These are phyloP conservation scores for Picochlorum sp. DNA, from an alignment of 139 green algal genomes.

Conservation along the genomic window DNA sequence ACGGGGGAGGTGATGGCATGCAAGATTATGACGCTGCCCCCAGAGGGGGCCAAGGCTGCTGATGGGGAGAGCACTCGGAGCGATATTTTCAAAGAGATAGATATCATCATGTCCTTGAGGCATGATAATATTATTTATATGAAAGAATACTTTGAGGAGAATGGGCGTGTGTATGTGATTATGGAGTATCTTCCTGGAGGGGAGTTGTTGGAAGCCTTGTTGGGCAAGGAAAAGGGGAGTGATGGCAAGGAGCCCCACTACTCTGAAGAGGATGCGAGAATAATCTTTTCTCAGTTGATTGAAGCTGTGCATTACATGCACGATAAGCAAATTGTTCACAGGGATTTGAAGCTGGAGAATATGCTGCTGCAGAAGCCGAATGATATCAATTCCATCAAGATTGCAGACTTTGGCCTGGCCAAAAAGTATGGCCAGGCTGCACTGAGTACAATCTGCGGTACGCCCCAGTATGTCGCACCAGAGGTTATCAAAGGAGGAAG, in stretches of 20 bases:
- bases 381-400: constrained; percentile 62
- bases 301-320: constrained; percentile 78
- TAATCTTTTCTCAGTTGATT: constrained; percentile 72
- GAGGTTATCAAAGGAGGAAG: constrained; percentile 67
- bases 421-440: constrained; percentile 43
- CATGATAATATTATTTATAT: constrained; percentile 78
- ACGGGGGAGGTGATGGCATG: constrained; percentile 58
- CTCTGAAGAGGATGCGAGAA: constrained; percentile 63
- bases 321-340: constrained; percentile 62
- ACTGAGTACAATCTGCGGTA: constrained; percentile 81
- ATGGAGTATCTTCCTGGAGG: constrained; percentile 72
- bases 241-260: constrained; percentile 38
- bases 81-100: constrained; percentile 90
- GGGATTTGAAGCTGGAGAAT: constrained; percentile 95
- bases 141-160: constrained; percentile 84
- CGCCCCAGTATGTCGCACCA: constrained; percentile 87
- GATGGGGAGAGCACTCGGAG: constrained; percentile 68
- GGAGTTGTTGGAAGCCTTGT: constrained; percentile 78
- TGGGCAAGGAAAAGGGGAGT: constrained; percentile 33
- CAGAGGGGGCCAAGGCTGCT: constrained; percentile 31
- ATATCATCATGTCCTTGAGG: constrained; percentile 70
- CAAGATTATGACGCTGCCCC: constrained; percentile 83
- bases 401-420: constrained; percentile 83
- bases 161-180: constrained; percentile 75
- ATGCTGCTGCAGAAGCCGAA: constrained; percentile 62